Percentiles rank a stretch among this genome's conserved stretches.
Conservation (phyloP, 116 monocot genomes). For the Cymodocea nodosa region DNA sequence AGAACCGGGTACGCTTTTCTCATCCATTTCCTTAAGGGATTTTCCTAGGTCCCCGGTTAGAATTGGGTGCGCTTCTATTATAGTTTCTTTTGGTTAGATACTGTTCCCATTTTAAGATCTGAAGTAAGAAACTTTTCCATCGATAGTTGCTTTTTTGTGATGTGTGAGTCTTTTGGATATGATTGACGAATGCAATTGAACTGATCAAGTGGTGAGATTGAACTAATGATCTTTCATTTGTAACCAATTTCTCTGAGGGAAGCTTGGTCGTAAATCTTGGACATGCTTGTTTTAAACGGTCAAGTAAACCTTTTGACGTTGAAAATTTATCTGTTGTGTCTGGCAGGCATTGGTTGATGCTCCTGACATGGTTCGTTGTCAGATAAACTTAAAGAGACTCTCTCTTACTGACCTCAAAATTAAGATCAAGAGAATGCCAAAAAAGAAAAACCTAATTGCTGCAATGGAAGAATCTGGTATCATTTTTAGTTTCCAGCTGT, state of each 20-base stretch:
- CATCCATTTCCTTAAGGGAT: background rate
- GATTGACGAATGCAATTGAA: too few relatives aligned
- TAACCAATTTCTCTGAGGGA: too few relatives aligned
- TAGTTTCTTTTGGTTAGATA: too few relatives aligned
- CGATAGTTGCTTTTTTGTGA: too few relatives aligned
- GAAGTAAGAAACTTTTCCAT: too few relatives aligned
- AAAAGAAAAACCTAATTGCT: slow-evolving; percentile 60
- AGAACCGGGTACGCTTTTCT: background rate
- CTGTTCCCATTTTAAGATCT: too few relatives aligned
- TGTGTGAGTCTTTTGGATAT: too few relatives aligned
- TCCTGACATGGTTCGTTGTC: slow-evolving; percentile 65
- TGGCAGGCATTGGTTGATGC: slow-evolving; percentile 75
- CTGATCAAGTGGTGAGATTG: too few relatives aligned
- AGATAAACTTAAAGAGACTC: slow-evolving; percentile 86
- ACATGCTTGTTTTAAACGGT: too few relatives aligned
- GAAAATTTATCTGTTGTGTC: background rate
- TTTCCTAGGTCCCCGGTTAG: background rate
- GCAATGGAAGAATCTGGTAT: slow-evolving; percentile 80
- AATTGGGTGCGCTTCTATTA: too few relatives aligned
- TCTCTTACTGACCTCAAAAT: slow-evolving; percentile 80
- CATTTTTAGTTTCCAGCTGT: background rate
- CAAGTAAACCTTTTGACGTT: background rate
- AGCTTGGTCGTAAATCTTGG: too few relatives aligned
- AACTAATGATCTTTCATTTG: too few relatives aligned
- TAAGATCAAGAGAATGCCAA: slow-evolving; percentile 63